phyloP scores from a whole-genome alignment of 805 yeast genomes.

The Wickerhamiella occidentalis region DNA sequence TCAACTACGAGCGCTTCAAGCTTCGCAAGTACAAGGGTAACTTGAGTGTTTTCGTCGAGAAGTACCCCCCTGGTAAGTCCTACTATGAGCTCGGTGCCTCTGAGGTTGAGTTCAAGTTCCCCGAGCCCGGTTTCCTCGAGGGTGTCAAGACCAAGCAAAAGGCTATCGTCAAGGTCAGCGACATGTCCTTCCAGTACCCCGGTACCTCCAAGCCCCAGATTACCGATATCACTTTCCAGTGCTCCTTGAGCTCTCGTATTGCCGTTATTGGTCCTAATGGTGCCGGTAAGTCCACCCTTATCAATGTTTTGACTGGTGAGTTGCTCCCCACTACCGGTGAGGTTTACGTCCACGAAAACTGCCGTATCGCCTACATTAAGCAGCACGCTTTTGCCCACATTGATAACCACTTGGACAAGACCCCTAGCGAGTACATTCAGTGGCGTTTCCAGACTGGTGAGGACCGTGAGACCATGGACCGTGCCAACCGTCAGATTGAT shows the following conservation, averaged over 20 bases:
- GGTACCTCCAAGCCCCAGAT: conserved; percentile 97
- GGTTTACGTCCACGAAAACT: conserved; percentile 98
- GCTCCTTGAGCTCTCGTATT: conserved; percentile 98
- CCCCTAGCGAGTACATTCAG: conserved; percentile 99
- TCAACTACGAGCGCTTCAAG: conserved; percentile 99
- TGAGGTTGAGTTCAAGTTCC: conserved; percentile 92
- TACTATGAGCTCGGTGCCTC: conserved; percentile 99
- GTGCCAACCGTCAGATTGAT: conserved; percentile 97
- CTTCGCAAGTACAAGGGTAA: conserved; percentile 99
- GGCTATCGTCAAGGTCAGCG: conserved; percentile 95
- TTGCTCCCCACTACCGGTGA: conserved; percentile 96
- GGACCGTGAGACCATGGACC: conserved; percentile 99
- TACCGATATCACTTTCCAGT: conserved; percentile 86
- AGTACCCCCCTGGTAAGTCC: conserved; percentile 97
- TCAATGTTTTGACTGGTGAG: conserved; percentile 98
- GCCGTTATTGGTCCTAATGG: conserved; percentile 99
- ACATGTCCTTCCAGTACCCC: conserved; percentile 99
- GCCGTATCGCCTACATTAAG: conserved; percentile 99
- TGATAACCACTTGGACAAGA: conserved; percentile 96
- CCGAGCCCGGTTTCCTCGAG: conserved; percentile 99
- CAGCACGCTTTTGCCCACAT: conserved; percentile 99
- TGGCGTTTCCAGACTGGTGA: conserved; percentile 99
- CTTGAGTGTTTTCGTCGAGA: conserved; percentile 96
- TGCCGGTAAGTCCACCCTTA: conserved; percentile 99
- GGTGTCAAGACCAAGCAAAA: conserved; percentile 99